A percentile compares a stretch with the other conserved stretches of the same genome.
phyloP scores from a whole-genome alignment of 345 rosid species.

The Trapa incisa region DNA sequence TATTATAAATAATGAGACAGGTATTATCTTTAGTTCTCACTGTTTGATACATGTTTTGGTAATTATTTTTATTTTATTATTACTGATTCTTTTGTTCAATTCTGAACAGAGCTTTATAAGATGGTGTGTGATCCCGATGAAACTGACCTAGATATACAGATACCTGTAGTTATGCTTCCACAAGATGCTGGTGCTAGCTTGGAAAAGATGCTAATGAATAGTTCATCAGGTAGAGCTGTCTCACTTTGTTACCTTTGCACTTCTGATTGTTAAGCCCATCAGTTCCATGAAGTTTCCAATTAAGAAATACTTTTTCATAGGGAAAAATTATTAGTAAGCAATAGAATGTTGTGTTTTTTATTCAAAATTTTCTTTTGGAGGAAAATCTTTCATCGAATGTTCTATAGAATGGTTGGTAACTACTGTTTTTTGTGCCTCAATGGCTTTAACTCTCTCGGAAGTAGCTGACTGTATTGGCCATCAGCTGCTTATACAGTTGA shows the following conservation, averaged over 20 bases:
- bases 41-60: neutral
- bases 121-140: slow-evolving; percentile 99
- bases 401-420: neutral
- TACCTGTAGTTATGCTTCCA: slow-evolving; percentile 92
- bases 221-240: slow-evolving; percentile 42
- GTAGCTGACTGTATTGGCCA: neutral
- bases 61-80: neutral
- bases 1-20: slow-evolving; percentile 82
- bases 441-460: no score
- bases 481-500: neutral
- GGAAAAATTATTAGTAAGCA: neutral
- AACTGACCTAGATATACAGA: slow-evolving; percentile 73
- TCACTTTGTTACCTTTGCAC: neutral
- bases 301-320: neutral
- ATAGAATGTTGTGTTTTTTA: neutral
- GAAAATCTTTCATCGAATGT: neutral
- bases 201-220: slow-evolving; percentile 44
- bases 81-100: neutral
- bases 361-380: neutral
- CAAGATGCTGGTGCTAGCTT: slow-evolving; percentile 88
- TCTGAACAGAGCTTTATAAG: slow-evolving; percentile 72
- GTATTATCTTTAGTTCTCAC: slow-evolving; percentile 18
- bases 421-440: no score
- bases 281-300: neutral
- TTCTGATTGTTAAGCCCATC: neutral